Evolutionary conservation across 2,329 filamentous ascomycete species (phyloP).

Genomic region (Rhinocladiella mackenziei): DNA sequence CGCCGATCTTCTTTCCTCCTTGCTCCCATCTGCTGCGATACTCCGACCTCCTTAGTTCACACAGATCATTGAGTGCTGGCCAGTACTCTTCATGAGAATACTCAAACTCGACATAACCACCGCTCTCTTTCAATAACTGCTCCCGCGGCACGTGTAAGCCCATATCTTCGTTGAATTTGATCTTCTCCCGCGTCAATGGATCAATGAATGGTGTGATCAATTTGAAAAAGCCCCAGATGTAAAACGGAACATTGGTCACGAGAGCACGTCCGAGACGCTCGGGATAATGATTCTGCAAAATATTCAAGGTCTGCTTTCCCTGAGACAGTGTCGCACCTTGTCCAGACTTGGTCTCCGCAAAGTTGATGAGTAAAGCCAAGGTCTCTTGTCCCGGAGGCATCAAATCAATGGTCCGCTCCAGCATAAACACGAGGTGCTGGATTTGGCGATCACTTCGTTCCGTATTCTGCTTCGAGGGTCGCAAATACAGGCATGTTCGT

Average conservation of each 20-base stretch:
- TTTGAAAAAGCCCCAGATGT: slow-evolving; percentile 93
- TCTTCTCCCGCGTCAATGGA: slow-evolving; percentile 85
- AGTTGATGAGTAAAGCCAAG: slow-evolving; percentile 83
- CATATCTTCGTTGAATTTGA: slow-evolving; percentile 96
- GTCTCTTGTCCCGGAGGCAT: slow-evolving; percentile 85
- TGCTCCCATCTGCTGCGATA: slow-evolving; percentile 69
- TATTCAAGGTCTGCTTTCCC: slow-evolving; percentile 78
- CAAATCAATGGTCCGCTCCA: slow-evolving; percentile 82
- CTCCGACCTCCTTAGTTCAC: slow-evolving; percentile 60
- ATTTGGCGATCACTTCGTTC: slow-evolving; percentile 80
- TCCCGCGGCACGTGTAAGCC: slow-evolving; percentile 71
- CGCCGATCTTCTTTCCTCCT: slow-evolving; percentile 76
- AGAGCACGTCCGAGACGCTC: slow-evolving; percentile 84
- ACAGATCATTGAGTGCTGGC: slow-evolving; percentile 74
- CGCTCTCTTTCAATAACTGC: slow-evolving; percentile 76
- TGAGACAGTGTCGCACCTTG: slow-evolving; percentile 72
- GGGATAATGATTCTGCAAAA: slow-evolving; percentile 93
- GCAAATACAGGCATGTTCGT: slow-evolving; percentile 86
- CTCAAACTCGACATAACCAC: slow-evolving; percentile 79
- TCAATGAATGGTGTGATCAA: slow-evolving; percentile 95
- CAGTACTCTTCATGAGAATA: slow-evolving; percentile 89
- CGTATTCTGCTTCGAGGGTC: slow-evolving; percentile 89
- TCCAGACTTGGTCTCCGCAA: slow-evolving; percentile 71
- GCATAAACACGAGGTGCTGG: slow-evolving; percentile 92
- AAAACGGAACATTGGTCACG: slow-evolving; percentile 88